Base-by-base conservation (phyloP, 176 grass and related monocot genomes). In the Rhipidocladum racemiflorum region DNA sequence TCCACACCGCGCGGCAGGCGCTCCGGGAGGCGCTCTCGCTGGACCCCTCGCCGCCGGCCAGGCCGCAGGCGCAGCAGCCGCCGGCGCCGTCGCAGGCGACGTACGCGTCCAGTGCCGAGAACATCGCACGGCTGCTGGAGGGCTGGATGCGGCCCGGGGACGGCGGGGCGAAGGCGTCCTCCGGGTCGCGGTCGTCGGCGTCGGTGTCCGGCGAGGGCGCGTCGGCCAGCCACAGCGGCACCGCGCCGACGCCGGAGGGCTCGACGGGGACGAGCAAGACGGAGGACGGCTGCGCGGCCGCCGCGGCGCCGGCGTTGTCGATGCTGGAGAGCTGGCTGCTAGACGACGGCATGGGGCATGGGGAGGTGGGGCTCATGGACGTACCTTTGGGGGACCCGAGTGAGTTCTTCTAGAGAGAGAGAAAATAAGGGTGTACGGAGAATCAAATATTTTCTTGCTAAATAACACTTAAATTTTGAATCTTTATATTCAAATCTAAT, bases 311-410 rank as follows among this genome's bases (percentile, higher is more conserved):
- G 21, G 49, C 85, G 49, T 73, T 94, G 65, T 90, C 87, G 8
- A 67, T 94, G 80, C 72, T 97, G 28, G 94, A 97, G 87, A 92
- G 70, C 70, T 97, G 94, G 91, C 77, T 97, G 76, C 80, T 97
- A 15, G 89, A 97, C 55, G 94, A 97, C 82, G 77, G 85, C 55
- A 61, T 85, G 61, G 89, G 82, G 7, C 84, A 93, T 70, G 92
- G 49, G 10, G 88, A 86, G 54, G 81, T 82, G 18, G 86, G 86
- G 43, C 62, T 91, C 68, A 66, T 89, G 67, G 87, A 76, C 84
- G 86, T 61, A 63, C 86, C 89, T 63, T 63, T 97, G 44, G 84
- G 63, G n/a, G 89, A 91, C 76, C 59, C 86, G 10, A 80, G 64
- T 49, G 70, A 70, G 35, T 87, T 93, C 86, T 93, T 97, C 76